Conservation (phyloP, 2,329 filamentous ascomycete species). For the Sphaerulina musiva region DNA sequence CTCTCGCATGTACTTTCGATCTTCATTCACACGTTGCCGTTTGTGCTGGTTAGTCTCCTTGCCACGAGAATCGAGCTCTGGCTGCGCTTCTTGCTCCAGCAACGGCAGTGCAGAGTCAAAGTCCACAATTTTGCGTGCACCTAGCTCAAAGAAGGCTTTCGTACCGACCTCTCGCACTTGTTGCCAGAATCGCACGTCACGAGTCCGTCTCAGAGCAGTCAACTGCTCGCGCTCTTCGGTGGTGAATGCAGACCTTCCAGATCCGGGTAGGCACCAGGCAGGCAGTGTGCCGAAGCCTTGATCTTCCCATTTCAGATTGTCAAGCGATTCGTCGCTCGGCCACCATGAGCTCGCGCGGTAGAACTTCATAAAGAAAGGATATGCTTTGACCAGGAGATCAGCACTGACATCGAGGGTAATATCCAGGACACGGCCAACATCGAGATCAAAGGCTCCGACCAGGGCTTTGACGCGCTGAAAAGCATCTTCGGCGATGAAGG, state of each 20-base stretch:
- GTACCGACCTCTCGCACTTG: slow-evolving; percentile 69
- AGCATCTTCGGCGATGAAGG: slow-evolving; percentile 71
- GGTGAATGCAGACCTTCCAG: slow-evolving; percentile 54
- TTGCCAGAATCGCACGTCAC: slow-evolving; percentile 76
- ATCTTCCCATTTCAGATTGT: slow-evolving; percentile 43
- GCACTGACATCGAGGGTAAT: slow-evolving; percentile 94
- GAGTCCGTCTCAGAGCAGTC: slow-evolving; percentile 50
- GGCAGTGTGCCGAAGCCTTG: slow-evolving; percentile 64
- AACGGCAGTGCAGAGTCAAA: slow-evolving; percentile 40
- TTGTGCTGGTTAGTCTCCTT: slow-evolving; percentile 34
- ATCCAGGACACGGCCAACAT: slow-evolving; percentile 89
- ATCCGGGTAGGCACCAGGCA: slow-evolving; percentile 73
- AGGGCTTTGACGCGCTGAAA: slow-evolving; percentile 90
- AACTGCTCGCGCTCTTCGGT: slow-evolving; percentile 63
- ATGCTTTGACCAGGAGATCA: slow-evolving; percentile 85
- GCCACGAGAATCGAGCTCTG: slow-evolving; percentile 34
- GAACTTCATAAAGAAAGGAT: slow-evolving; percentile 89
- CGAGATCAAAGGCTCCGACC: slow-evolving; percentile 93
- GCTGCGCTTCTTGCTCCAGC: slow-evolving; percentile 27
- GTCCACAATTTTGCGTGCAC: slow-evolving; percentile 60
- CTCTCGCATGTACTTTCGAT: slow-evolving; percentile 67
- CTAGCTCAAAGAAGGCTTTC: slow-evolving; percentile 83
- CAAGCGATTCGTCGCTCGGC: slow-evolving; percentile 61
- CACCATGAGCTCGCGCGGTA: slow-evolving; percentile 93
- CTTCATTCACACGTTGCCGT: slow-evolving; percentile 49